Conservation (phyloP, 1,139 yeast genomes). For the Yamadazyma dendronema region DNA sequence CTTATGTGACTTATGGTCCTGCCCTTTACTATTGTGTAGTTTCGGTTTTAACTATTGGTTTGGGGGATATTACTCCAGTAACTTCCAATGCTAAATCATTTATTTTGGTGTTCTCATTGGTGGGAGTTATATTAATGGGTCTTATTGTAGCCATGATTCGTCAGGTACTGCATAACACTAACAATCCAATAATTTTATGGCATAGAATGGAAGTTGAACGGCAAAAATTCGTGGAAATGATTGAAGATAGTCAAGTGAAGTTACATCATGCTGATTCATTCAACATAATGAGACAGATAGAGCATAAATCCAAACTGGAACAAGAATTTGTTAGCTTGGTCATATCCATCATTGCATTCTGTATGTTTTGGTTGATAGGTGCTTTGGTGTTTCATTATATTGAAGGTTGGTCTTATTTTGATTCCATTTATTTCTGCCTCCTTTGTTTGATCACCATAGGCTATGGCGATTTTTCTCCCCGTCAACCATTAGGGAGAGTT, state of each 20-base stretch:
- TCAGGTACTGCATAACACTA: slow-evolving; percentile 56
- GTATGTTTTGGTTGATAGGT: slow-evolving; percentile 68
- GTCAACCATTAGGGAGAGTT: slow-evolving; percentile 60
- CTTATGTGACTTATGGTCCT: slow-evolving; percentile 50
- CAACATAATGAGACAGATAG: slow-evolving; percentile 50
- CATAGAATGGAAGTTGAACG: slow-evolving; percentile 50
- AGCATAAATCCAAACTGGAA: slow-evolving; percentile 31
- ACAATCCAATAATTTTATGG: slow-evolving; percentile 64
- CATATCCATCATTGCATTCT: slow-evolving; percentile 45
- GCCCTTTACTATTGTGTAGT: slow-evolving; percentile 71
- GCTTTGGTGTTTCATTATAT: slow-evolving; percentile 57
- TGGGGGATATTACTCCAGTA: slow-evolving; percentile 67
- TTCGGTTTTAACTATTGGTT: slow-evolving; percentile 73
- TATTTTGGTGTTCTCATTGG: slow-evolving; percentile 58
- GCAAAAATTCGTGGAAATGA: slow-evolving; percentile 15
- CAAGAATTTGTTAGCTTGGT: slow-evolving; percentile 35
- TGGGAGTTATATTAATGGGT: slow-evolving; percentile 73
- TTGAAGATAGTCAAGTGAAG: slow-evolving; percentile 17
- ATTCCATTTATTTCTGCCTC: slow-evolving; percentile 69
- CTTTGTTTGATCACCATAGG: slow-evolving; percentile 79
- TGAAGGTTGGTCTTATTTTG: slow-evolving; percentile 71
- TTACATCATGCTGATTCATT: slow-evolving; percentile 46
- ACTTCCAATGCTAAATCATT: slow-evolving; percentile 54
- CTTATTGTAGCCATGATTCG: slow-evolving; percentile 69
- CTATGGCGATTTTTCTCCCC: slow-evolving; percentile 74